Evolutionary conservation across 2,329 filamentous ascomycete genomes (phyloP).

Genomic region (Arthroderma uncinatum): DNA sequence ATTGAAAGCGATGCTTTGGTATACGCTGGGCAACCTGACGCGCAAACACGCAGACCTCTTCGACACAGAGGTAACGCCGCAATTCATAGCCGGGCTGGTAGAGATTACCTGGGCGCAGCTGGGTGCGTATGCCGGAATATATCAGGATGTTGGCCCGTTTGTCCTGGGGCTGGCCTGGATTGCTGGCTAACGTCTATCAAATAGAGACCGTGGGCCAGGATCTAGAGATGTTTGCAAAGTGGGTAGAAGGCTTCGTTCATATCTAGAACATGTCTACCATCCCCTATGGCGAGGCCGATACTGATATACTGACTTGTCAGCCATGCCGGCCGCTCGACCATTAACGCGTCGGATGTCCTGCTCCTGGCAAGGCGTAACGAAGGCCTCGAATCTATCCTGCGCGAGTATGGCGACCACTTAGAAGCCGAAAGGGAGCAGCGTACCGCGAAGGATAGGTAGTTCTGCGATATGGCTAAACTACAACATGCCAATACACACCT

Average conservation of each 20-base stretch:
- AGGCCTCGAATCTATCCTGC: slow-evolving; percentile 64
- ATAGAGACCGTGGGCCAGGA: slow-evolving; percentile 47
- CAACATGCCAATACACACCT: too few relatives aligned
- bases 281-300: neutral
- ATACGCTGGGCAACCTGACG: slow-evolving; percentile 72
- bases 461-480: too few relatives aligned
- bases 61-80: slow-evolving; percentile 76
- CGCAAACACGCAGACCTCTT: slow-evolving; percentile 67
- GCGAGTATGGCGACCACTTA: slow-evolving; percentile 26
- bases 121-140: too few relatives aligned
- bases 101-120: slow-evolving; percentile 83
- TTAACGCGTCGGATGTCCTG: slow-evolving; percentile 78
- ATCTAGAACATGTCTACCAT: neutral
- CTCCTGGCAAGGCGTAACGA: slow-evolving; percentile 79
- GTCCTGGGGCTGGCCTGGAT: neutral
- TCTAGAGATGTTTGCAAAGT: slow-evolving; percentile 53
- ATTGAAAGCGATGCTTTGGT: slow-evolving; percentile 77
- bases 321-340: slow-evolving; percentile 68
- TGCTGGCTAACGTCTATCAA: neutral
- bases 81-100: slow-evolving; percentile 76
- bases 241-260: slow-evolving; percentile 14
- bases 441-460: neutral
- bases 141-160: too few relatives aligned
- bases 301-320: slow-evolving; percentile 31
- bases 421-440: neutral